Conservation (phyloP, 306 rosid species). For the Castanospermum australe region DNA sequence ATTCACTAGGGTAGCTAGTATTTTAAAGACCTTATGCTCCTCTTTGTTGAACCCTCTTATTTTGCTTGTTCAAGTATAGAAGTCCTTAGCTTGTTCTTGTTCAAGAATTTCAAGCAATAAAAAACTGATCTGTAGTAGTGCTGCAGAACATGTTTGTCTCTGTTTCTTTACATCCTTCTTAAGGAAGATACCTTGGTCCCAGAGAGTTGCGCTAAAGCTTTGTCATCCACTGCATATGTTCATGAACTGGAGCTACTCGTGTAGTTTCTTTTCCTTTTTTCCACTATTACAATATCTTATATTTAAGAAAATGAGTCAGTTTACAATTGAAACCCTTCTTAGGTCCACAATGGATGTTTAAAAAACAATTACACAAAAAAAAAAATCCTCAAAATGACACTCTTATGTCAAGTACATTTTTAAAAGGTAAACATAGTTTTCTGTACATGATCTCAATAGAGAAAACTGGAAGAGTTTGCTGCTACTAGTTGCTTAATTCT, state of each 20-base stretch:
- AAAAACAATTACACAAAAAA: background rate
- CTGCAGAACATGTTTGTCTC: too few species aligned
- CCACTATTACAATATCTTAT: background rate
- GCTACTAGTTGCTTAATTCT: conserved; percentile 32
- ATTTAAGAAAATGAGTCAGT: background rate
- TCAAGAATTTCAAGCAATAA: too few species aligned
- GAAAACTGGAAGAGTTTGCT: background rate
- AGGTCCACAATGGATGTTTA: background rate
- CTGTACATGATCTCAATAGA: conserved; percentile 12
- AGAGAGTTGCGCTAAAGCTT: too few species aligned
- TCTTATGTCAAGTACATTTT: background rate
- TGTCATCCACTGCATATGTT: background rate
- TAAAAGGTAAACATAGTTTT: conserved; percentile 10
- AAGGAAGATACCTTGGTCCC: too few species aligned
- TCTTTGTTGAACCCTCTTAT: too few species aligned
- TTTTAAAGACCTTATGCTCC: too few species aligned
- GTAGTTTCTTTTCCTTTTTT: background rate
- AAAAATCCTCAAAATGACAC: background rate
- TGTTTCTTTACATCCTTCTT: too few species aligned
- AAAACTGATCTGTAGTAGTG: too few species aligned
- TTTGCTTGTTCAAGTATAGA: too few species aligned
- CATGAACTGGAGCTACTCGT: background rate
- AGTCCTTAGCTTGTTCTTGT: too few species aligned
- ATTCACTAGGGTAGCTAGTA: too few species aligned
- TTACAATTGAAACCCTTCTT: conserved; percentile 21